phyloP scores from a whole-genome alignment of 2,329 filamentous ascomycete species.

The Penicillium sp. region DNA sequence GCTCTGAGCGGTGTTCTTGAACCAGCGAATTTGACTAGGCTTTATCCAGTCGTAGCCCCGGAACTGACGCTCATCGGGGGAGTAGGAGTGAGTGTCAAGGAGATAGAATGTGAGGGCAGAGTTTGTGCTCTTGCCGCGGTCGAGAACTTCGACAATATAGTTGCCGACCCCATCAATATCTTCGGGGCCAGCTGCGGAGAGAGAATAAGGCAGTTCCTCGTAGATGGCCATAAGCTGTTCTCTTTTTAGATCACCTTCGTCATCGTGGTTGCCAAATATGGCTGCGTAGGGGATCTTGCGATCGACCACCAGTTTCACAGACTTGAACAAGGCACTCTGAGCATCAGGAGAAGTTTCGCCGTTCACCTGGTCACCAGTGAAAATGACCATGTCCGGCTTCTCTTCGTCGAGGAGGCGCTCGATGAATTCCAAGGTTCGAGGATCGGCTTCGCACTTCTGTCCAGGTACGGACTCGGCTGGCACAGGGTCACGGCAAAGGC shows the following conservation, averaged over 20 bases:
- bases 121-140: slow-evolving; percentile 73
- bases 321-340: slow-evolving; percentile 92
- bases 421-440: slow-evolving; percentile 86
- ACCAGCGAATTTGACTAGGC: slow-evolving; percentile 91
- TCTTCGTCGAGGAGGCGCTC: slow-evolving; percentile 81
- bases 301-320: slow-evolving; percentile 76
- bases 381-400: slow-evolving; percentile 84
- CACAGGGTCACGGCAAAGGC: slow-evolving; percentile 79
- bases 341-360: slow-evolving; percentile 88
- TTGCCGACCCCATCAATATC: slow-evolving; percentile 90
- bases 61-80: slow-evolving; percentile 81
- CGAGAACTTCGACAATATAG: slow-evolving; percentile 87
- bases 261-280: slow-evolving; percentile 97
- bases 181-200: slow-evolving; percentile 78
- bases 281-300: slow-evolving; percentile 87
- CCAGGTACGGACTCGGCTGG: slow-evolving; percentile 69
- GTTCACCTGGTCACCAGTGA: slow-evolving; percentile 94
- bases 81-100: slow-evolving; percentile 88
- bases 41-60: slow-evolving; percentile 98
- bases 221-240: slow-evolving; percentile 79
- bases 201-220: slow-evolving; percentile 81
- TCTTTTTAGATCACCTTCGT: slow-evolving; percentile 78
- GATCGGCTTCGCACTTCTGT: slow-evolving; percentile 79
- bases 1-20: slow-evolving; percentile 70
- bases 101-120: slow-evolving; percentile 93